A percentile compares a stretch with the other conserved stretches of the same genome.
phyloP scores from a whole-genome alignment of 2,329 filamentous ascomycete species.

The Chaetomium sp. region DNA sequence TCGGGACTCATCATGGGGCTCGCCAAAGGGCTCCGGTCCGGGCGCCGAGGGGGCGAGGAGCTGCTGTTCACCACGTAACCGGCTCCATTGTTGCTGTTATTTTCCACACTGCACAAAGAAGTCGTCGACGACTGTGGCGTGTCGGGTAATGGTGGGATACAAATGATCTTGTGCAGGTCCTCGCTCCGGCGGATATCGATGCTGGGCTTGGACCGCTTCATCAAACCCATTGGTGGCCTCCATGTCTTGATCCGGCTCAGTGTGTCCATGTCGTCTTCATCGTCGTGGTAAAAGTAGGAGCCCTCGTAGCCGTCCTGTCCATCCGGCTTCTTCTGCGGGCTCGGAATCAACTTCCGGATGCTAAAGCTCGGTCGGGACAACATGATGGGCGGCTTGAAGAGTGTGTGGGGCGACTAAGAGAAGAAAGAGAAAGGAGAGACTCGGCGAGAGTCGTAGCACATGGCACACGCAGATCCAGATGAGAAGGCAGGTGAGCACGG shows the following conservation, averaged over 20 bases:
- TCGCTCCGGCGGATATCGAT: slow-evolving; percentile 35
- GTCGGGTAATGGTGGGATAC: slow-evolving; percentile 34
- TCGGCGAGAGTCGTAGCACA: slow-evolving; percentile 19
- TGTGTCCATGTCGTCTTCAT: slow-evolving; percentile 19
- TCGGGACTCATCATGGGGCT: slow-evolving; percentile 14
- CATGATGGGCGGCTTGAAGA: slow-evolving; percentile 27
- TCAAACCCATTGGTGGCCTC: slow-evolving; percentile 24
- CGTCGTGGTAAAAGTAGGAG: slow-evolving; percentile 24
- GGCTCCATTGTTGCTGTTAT: slow-evolving; percentile 19
- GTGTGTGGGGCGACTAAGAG: slow-evolving; percentile 4
- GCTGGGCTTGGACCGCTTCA: slow-evolving; percentile 31
- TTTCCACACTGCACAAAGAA: slow-evolving; percentile 41
- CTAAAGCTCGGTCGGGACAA: slow-evolving; percentile 37
- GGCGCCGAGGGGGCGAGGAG: slow-evolving; percentile 17
- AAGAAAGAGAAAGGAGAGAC: slow-evolving; percentile 7
- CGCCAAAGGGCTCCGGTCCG: slow-evolving; percentile 12
- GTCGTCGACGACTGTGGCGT: slow-evolving; percentile 31
- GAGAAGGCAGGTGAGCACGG: not conserved
- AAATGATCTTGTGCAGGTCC: slow-evolving; percentile 35
- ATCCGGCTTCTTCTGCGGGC: slow-evolving; percentile 27
- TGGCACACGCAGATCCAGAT: slow-evolving; percentile 18
- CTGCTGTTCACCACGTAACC: slow-evolving; percentile 13
- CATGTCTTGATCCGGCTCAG: slow-evolving; percentile 24
- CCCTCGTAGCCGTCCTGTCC: slow-evolving; percentile 22
- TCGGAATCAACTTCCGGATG: slow-evolving; percentile 37